Percentiles rank a stretch among this genome's conserved stretches.
Evolutionary conservation across 495 filamentous ascomycete genomes (phyloP).

Genomic region (Lophiostoma macrostomum): DNA sequence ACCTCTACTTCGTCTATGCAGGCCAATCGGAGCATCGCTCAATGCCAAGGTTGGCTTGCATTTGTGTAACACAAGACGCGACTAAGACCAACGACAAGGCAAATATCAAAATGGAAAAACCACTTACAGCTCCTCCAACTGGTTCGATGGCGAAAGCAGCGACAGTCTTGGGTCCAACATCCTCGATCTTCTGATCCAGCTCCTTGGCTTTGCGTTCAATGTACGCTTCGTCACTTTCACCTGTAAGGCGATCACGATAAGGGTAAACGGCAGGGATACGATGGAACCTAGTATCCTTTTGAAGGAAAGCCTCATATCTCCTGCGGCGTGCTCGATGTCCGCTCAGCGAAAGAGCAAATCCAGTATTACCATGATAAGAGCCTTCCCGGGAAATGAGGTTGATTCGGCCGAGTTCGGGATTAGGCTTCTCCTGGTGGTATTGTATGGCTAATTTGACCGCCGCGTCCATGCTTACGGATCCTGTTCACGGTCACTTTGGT

Average conservation of each 20-base stretch:
- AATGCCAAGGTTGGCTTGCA: neutral
- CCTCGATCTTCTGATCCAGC: conserved; percentile 70
- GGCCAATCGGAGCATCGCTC: too few relatives aligned
- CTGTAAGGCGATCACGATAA: conserved; percentile 49
- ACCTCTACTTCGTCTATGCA: too few relatives aligned
- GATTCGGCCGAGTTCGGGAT: conserved; percentile 48
- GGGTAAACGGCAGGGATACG: conserved; percentile 68
- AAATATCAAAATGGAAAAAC: neutral
- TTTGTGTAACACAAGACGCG: neutral
- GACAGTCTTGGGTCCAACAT: conserved; percentile 67
- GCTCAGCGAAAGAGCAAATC: conserved; percentile 33
- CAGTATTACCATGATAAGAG: conserved; percentile 37
- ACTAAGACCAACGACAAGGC: neutral
- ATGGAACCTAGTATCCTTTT: conserved; percentile 51
- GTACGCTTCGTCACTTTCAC: conserved; percentile 44
- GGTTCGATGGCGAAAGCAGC: conserved; percentile 77
- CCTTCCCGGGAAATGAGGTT: conserved; percentile 23
- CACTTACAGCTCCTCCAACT: conserved; percentile 53
- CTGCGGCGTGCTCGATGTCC: conserved; percentile 26
- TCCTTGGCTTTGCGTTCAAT: conserved; percentile 61
- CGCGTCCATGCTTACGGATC: conserved; percentile 30
- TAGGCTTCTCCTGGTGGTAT: conserved; percentile 55
- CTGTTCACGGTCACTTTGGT: neutral
- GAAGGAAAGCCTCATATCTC: conserved; percentile 55
- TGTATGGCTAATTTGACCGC: conserved; percentile 64